Conservation (phyloP, 2,329 filamentous ascomycete species). For the Xylariaceae sp. region DNA sequence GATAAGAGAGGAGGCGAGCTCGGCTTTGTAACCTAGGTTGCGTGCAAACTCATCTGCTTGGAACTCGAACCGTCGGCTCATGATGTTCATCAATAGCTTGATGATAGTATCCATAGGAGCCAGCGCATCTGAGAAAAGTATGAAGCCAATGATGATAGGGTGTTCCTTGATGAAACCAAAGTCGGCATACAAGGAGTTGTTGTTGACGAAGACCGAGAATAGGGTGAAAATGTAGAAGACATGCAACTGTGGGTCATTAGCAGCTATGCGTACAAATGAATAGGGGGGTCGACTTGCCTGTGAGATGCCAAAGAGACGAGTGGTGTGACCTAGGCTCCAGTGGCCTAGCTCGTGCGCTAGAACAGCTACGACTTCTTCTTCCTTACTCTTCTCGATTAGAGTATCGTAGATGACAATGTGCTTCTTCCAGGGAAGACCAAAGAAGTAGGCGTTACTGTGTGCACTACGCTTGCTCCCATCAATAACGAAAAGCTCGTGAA, state of each 20-base stretch:
- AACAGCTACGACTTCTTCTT: constrained; percentile 92
- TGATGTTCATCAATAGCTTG: constrained; percentile 93
- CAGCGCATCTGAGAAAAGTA: constrained; percentile 96
- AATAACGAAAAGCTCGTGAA: constrained; percentile 93
- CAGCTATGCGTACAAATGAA: neutral
- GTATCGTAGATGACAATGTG: constrained; percentile 99
- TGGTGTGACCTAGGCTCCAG: constrained; percentile 96
- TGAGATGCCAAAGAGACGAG: constrained; percentile 84
- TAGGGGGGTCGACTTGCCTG: constrained; percentile 62
- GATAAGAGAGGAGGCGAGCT: constrained; percentile 87
- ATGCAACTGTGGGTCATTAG: constrained; percentile 69
- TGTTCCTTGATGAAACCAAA: constrained; percentile 86
- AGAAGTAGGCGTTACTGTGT: constrained; percentile 95
- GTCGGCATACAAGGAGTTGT: constrained; percentile 84
- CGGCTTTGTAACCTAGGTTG: constrained; percentile 79
- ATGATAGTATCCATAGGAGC: constrained; percentile 93
- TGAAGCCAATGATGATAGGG: constrained; percentile 96
- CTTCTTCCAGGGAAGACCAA: constrained; percentile 98
- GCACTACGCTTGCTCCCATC: constrained; percentile 88
- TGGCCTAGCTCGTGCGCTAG: constrained; percentile 95
- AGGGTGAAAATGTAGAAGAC: constrained; percentile 96
- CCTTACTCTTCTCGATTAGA: constrained; percentile 91
- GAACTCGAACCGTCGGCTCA: constrained; percentile 95
- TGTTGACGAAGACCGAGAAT: constrained; percentile 98
- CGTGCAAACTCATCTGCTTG: constrained; percentile 92